These are phyloP conservation scores for Thalassiosira sp. DNA, from an alignment of 352 stramenopile genomes.

Conservation along the genomic window DNA sequence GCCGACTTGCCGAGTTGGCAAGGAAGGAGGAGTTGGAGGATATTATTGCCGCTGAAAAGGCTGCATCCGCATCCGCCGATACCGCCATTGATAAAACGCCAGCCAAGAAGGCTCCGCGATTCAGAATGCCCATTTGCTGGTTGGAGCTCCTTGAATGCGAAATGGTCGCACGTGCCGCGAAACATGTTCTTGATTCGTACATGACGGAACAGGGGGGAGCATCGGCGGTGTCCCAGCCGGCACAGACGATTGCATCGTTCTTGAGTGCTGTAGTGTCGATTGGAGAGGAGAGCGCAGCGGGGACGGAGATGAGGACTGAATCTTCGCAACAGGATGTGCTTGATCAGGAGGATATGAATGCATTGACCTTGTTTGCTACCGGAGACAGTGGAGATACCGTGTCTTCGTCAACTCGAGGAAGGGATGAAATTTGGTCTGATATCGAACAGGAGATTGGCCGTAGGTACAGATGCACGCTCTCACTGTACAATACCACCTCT, in stretches of 20 bases:
- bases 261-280: slow-evolving; percentile 74
- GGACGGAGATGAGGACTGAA: slow-evolving; percentile 67
- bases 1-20: slow-evolving; percentile 87
- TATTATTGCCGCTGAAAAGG: slow-evolving; percentile 41
- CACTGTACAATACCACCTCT: slow-evolving; percentile 60
- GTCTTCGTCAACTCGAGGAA: slow-evolving; percentile 29
- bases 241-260: slow-evolving; percentile 76
- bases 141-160: slow-evolving; percentile 94
- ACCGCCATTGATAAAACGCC: neutral
- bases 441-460: slow-evolving; percentile 77
- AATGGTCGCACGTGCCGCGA: slow-evolving; percentile 92
- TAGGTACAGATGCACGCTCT: slow-evolving; percentile 73
- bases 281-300: slow-evolving; percentile 74
- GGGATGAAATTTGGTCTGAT: slow-evolving; percentile 75
- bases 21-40: slow-evolving; percentile 87
- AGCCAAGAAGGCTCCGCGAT: slow-evolving; percentile 51
- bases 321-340: slow-evolving; percentile 2
- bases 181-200: slow-evolving; percentile 84
- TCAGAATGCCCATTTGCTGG: slow-evolving; percentile 89
- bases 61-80: neutral
- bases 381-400: slow-evolving; percentile 42
- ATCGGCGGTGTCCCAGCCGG: slow-evolving; percentile 26
- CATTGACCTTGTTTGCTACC: slow-evolving; percentile 58
- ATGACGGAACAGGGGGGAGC: slow-evolving; percentile 63
- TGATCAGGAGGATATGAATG: slow-evolving; percentile 68